phyloP scores from a whole-genome alignment of 1,139 yeast species.

The Suhomyces anneliseae region DNA sequence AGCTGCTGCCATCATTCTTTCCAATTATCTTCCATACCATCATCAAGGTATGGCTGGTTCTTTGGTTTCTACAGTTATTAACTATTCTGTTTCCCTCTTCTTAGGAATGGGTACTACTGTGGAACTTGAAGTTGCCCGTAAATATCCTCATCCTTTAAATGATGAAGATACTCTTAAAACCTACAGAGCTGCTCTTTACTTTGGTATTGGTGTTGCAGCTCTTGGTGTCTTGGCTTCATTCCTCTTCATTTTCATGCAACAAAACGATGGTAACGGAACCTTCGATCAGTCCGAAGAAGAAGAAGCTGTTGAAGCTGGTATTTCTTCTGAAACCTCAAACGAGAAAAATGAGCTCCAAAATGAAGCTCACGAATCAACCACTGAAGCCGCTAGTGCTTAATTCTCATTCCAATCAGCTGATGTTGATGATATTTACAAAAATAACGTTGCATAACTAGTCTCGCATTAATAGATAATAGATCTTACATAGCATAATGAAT shows the following conservation, averaged over 20 bases:
- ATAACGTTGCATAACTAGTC: too few species aligned
- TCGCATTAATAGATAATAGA: background rate
- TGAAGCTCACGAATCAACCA: background rate
- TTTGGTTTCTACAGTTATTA: slow-evolving; percentile 52
- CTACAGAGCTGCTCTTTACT: slow-evolving; percentile 48
- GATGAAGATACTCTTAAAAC: slow-evolving; percentile 24
- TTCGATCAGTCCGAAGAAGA: slow-evolving; percentile 4
- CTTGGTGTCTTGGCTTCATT: slow-evolving; percentile 34
- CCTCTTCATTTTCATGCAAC: slow-evolving; percentile 30
- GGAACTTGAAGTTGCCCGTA: slow-evolving; percentile 35
- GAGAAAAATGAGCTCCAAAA: background rate
- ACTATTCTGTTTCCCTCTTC: slow-evolving; percentile 53
- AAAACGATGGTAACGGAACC: slow-evolving; percentile 11
- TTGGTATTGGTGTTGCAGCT: slow-evolving; percentile 40
- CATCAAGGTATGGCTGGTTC: slow-evolving; percentile 66
- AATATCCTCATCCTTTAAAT: slow-evolving; percentile 13
- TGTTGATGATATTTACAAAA: too few species aligned
- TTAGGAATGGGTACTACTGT: slow-evolving; percentile 54
- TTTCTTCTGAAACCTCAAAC: background rate
- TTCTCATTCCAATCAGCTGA: too few species aligned
- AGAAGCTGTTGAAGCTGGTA: background rate
- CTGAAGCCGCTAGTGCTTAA: background rate
- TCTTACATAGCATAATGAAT: background rate
- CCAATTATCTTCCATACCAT: slow-evolving; percentile 49
- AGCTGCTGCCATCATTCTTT: slow-evolving; percentile 52